phyloP scores from a whole-genome alignment of 2,329 filamentous ascomycete genomes.

The Calonectria naviculata region DNA sequence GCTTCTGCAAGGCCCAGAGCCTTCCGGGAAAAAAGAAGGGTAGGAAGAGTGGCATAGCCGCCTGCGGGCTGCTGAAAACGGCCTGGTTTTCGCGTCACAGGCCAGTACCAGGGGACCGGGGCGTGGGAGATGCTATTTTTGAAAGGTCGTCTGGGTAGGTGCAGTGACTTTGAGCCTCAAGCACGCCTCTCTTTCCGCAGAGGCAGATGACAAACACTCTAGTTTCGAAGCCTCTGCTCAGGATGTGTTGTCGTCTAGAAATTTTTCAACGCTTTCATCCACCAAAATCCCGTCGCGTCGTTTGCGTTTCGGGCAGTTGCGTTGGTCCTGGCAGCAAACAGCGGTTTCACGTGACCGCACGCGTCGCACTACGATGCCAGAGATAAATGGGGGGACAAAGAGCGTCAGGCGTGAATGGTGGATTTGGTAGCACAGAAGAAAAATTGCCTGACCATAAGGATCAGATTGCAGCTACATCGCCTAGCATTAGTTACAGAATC shows the following conservation, averaged over 20 bases:
- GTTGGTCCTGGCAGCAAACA: not conserved
- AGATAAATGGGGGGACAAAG: not conserved
- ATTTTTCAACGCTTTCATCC: not conserved
- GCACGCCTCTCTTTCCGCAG: not conserved
- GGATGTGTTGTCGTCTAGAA: not conserved
- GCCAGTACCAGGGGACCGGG: not conserved
- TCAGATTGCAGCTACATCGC: not conserved
- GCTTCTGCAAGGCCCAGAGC: not conserved
- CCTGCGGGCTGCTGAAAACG: constrained; percentile 15
- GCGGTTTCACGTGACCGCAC: not conserved
- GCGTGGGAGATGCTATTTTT: not conserved
- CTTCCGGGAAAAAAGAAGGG: not conserved
- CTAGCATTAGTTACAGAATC: not conserved
- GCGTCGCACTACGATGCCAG: not conserved
- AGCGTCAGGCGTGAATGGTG: not conserved
- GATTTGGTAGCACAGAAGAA: not conserved
- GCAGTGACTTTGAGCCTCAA: not conserved
- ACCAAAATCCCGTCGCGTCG: not conserved
- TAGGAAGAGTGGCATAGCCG: constrained; percentile 31
- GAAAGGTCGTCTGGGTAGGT: not conserved
- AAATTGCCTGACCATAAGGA: not conserved
- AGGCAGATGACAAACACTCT: not conserved
- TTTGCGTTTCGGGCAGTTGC: constrained; percentile 1
- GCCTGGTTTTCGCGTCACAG: not conserved
- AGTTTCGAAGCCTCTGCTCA: not conserved